Percentiles rank a stretch among this genome's conserved stretches.
phyloP scores from a whole-genome alignment of 441 rosid genomes.

The Daphne laureola region DNA sequence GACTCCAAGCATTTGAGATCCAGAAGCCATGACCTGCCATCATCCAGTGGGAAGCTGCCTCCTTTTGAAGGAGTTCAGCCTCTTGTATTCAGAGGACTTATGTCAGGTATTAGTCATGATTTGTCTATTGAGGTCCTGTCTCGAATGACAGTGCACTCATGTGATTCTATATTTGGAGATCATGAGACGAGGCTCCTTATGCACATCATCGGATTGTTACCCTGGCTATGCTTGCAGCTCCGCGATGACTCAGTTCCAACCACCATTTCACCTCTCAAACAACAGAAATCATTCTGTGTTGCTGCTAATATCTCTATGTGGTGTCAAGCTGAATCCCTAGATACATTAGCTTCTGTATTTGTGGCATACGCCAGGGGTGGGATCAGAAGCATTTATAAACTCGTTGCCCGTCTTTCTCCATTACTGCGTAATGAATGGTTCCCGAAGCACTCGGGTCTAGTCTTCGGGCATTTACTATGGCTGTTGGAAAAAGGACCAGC shows the following conservation, averaged over 20 bases:
- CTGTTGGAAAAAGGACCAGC: slow-evolving; percentile 85
- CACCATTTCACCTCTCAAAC: slow-evolving; percentile 61
- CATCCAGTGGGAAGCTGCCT: slow-evolving; percentile 61
- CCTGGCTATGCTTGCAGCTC: slow-evolving; percentile 95
- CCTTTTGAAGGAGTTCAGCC: slow-evolving; percentile 91
- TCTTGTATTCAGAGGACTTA: slow-evolving; percentile 84
- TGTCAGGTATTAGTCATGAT: slow-evolving; percentile 80
- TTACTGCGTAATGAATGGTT: slow-evolving; percentile 78
- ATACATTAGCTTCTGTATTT: slow-evolving; percentile 65
- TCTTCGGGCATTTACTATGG: slow-evolving; percentile 81
- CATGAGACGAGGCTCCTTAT: slow-evolving; percentile 82
- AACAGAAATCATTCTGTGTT: slow-evolving; percentile 79
- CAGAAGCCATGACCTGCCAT: slow-evolving; percentile 49
- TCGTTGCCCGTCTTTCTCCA: slow-evolving; percentile 77
- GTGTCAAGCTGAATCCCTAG: slow-evolving; percentile 73
- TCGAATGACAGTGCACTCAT: slow-evolving; percentile 72
- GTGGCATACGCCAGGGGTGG: slow-evolving; percentile 68
- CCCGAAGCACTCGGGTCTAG: slow-evolving; percentile 86
- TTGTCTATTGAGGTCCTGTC: slow-evolving; percentile 79
- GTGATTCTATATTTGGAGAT: slow-evolving; percentile 90
- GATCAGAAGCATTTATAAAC: slow-evolving; percentile 58
- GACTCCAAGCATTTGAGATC: slow-evolving; percentile 63
- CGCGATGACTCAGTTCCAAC: slow-evolving; percentile 46
- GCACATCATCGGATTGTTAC: slow-evolving; percentile 89
- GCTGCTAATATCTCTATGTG: slow-evolving; percentile 68